Conservation (phyloP, 192 early-diverging fungal species). For the Martensiomyces pterosporus region DNA sequence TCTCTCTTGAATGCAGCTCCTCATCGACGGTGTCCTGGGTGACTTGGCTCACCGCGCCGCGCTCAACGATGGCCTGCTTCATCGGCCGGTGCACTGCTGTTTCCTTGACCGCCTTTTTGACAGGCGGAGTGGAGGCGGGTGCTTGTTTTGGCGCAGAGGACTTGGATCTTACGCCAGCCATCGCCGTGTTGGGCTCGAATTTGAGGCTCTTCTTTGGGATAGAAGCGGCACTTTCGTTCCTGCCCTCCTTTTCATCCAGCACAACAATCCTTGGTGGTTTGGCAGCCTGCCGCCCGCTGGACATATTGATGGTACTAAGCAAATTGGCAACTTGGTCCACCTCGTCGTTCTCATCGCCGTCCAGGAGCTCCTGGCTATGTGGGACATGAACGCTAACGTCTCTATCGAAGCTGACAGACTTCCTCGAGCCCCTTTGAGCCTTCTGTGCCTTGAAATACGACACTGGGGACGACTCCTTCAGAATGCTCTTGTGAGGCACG, state of each 20-base stretch:
- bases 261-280: background rate
- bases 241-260: slow-evolving; percentile 3
- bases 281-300: background rate
- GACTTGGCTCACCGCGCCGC: background rate
- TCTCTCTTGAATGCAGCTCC: slow-evolving; percentile 42
- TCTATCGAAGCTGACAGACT: slow-evolving; percentile 26
- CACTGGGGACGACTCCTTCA: slow-evolving; percentile 10
- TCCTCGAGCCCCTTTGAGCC: slow-evolving; percentile 1
- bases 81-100: slow-evolving; percentile 13
- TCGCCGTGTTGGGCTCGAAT: slow-evolving; percentile 23
- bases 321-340: slow-evolving; percentile 10
- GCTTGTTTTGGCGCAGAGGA: background rate
- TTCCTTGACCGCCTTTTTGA: background rate
- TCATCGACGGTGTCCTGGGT: slow-evolving; percentile 24
- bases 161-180: slow-evolving; percentile 7
- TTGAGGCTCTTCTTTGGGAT: too few species aligned
- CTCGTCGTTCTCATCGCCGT: slow-evolving; percentile 15
- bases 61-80: slow-evolving; percentile 29
- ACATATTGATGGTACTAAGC: slow-evolving; percentile 5
- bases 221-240: too few species aligned
- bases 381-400: slow-evolving; percentile 6
- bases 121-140: background rate
- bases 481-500: slow-evolving; percentile 19
- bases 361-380: slow-evolving; percentile 15
- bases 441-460: slow-evolving; percentile 2